Percentiles rank a stretch among this genome's conserved stretches.
Evolutionary conservation across 2,329 filamentous ascomycete genomes (phyloP).

Genomic region (Pezicula radicicola): DNA sequence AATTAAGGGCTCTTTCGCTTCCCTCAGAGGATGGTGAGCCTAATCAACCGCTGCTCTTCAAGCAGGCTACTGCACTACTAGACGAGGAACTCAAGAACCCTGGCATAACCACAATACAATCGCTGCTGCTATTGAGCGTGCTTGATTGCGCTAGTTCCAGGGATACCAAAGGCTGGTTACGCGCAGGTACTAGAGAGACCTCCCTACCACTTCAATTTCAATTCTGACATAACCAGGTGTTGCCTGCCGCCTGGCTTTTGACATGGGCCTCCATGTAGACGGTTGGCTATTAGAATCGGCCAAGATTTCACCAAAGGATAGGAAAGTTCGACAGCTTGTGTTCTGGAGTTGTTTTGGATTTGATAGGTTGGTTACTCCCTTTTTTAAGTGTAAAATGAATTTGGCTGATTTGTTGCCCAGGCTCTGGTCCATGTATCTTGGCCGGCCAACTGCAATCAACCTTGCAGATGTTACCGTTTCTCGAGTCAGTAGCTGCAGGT

Average conservation of each 20-base stretch:
- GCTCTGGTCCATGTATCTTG: neutral
- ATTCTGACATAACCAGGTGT: neutral
- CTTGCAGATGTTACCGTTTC: neutral
- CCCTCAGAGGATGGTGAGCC: neutral
- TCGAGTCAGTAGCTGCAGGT: too few relatives aligned
- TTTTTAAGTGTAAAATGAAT: too few relatives aligned
- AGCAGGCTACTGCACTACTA: neutral
- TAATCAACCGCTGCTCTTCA: neutral
- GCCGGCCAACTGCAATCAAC: neutral
- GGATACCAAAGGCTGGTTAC: slow-evolving; percentile 1
- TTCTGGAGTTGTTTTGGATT: neutral
- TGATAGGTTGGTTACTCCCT: too few relatives aligned
- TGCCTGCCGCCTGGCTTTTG: neutral
- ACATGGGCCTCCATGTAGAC: neutral
- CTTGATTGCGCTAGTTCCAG: neutral
- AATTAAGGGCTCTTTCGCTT: neutral
- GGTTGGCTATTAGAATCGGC: neutral
- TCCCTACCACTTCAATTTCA: too few relatives aligned
- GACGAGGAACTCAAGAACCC: neutral
- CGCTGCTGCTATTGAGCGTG: neutral
- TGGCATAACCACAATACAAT: neutral
- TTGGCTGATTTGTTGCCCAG: too few relatives aligned
- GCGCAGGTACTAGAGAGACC: too few relatives aligned
- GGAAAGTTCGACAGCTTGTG: neutral
- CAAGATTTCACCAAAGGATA: neutral